Evolutionary conservation across 306 rosid genomes (phyloP).

Genomic region (Rosa persica): DNA sequence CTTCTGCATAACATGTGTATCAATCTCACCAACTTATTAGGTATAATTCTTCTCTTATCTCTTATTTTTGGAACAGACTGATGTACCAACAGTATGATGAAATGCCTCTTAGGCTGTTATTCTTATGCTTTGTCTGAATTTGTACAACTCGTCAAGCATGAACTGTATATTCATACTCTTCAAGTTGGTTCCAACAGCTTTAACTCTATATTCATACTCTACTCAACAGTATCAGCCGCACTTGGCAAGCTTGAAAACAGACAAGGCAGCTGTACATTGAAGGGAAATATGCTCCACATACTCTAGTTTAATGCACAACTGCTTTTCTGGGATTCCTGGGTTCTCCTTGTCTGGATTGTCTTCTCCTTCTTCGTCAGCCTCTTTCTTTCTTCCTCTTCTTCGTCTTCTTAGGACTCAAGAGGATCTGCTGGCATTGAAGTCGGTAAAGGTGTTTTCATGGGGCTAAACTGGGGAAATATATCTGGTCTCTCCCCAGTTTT

Average conservation of each 20-base stretch:
- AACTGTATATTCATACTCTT: no score
- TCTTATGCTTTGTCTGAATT: no score
- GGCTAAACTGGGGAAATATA: conserved; percentile 39
- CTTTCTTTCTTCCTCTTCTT: conserved; percentile 33
- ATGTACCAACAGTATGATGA: no score
- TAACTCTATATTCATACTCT: background rate
- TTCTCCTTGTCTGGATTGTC: conserved; percentile 40
- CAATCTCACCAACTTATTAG: no score
- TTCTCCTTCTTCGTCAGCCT: conserved; percentile 36
- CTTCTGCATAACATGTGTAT: no score
- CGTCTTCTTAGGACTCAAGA: conserved; percentile 22
- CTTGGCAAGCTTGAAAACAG: background rate
- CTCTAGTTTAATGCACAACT: background rate
- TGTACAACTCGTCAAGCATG: no score
- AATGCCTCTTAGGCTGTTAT: no score
- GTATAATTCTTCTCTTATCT: no score
- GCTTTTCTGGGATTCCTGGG: conserved; percentile 10
- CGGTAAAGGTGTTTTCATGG: conserved; percentile 40
- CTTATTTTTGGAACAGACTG: no score
- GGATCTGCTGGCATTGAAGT: conserved; percentile 32
- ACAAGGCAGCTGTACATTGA: background rate
- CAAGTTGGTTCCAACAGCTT: background rate
- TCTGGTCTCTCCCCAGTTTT: conserved; percentile 39
- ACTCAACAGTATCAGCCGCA: background rate
- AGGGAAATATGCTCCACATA: background rate